A percentile compares a stretch with the other conserved stretches of the same genome.
Conservation (phyloP, 305 asterid genomes). For the Fraxinus nigra region DNA sequence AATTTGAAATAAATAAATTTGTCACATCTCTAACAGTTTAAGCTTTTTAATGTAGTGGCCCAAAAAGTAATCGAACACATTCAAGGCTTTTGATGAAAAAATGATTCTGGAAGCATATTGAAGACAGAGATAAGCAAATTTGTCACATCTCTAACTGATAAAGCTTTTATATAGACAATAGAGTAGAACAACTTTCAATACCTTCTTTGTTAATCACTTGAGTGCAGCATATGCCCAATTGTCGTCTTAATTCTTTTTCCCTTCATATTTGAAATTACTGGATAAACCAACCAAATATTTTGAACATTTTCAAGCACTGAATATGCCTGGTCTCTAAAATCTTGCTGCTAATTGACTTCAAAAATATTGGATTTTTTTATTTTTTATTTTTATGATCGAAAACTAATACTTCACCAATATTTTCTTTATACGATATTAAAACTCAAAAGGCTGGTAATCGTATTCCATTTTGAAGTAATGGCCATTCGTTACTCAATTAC, state of each 20-base stretch:
- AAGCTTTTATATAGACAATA: neutral
- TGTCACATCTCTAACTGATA: neutral
- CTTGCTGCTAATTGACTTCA: neutral
- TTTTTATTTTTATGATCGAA: neutral
- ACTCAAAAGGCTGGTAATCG: neutral
- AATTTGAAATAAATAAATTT: neutral
- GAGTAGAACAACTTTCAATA: neutral
- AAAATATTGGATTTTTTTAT: neutral
- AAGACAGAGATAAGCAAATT: neutral
- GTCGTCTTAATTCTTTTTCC: neutral
- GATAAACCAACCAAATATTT: neutral
- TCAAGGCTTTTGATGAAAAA: neutral
- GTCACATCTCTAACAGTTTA: neutral
- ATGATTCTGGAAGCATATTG: neutral
- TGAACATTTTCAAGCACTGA: neutral
- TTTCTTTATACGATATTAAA: neutral
- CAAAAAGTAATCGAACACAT: neutral
- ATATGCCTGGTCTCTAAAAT: neutral
- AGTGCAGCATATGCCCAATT: neutral
- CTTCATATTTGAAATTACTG: neutral
- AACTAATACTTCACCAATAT: constrained; percentile 3
- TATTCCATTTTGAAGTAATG: neutral
- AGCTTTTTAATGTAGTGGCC: neutral
- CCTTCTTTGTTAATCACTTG: neutral
- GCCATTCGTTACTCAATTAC: neutral